These are phyloP conservation scores for Dimocarpus longan DNA, from an alignment of 345 rosid genomes.

Conservation along the genomic window DNA sequence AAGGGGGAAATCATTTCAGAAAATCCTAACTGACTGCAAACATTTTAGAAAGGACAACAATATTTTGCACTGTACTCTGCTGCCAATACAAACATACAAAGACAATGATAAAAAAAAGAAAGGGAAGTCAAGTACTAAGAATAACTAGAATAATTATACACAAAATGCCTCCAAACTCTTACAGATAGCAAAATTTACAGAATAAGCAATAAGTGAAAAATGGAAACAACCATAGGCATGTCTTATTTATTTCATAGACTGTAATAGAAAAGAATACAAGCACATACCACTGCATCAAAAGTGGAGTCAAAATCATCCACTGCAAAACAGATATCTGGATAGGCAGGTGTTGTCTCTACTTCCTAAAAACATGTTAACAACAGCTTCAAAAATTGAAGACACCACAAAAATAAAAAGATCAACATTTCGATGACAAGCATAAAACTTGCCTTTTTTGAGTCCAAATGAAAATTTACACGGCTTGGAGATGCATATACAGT, in stretches of 20 bases:
- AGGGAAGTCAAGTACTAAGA: background rate
- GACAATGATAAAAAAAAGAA: background rate
- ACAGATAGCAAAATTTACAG: background rate
- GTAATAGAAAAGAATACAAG: background rate
- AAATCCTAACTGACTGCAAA: background rate
- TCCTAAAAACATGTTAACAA: constrained; percentile 52
- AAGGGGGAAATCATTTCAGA: background rate
- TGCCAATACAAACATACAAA: background rate
- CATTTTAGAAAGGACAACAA: background rate
- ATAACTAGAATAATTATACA: background rate
- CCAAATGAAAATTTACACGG: constrained; percentile 90
- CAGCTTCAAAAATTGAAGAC: constrained; percentile 34
- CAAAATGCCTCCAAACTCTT: constrained; percentile 9
- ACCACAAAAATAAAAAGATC: background rate
- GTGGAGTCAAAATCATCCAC: constrained; percentile 97
- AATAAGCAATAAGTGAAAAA: background rate
- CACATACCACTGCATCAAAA: constrained; percentile 86
- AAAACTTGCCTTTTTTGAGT: constrained; percentile 76
- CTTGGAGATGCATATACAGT: constrained; percentile 98
- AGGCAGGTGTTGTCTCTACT: constrained; percentile 90
- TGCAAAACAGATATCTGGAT: constrained; percentile 96
- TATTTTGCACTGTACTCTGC: background rate
- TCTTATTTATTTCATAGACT: background rate
- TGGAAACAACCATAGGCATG: background rate
- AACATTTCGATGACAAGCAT: constrained; percentile 13